Evolutionary conservation across 192 early-diverging fungal genomes (phyloP), one percentile per base, ranked within the genome.

Genomic region (Linnemannia zychae): DNA sequence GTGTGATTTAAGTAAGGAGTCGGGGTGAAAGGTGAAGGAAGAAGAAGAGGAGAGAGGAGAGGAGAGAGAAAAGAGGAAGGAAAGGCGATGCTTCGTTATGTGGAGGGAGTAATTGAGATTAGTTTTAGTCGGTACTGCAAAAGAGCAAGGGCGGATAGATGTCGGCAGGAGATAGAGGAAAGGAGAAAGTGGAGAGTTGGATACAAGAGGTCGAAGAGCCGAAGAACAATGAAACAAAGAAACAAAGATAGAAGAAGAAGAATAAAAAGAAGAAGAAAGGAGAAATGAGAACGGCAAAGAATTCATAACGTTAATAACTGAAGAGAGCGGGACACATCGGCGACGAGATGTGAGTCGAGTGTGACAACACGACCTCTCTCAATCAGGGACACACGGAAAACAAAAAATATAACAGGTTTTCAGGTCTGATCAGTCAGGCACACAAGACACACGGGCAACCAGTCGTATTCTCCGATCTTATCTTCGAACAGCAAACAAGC

Each of bases 211-310:
- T n/a, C n/a, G n/a, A n/a, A n/a, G n/a, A n/a, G n/a, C n/a, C n/a
- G n/a, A n/a, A n/a, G 9, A 44, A 44, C 40, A 44, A 44, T 44
- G 40, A 44, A 44, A 44, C 40, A 49, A 70, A 36, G n/a, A 49
- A 18, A 67, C 66, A 36, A 77, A 77, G 67, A 77, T n/a, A n/a
- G n/a, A n/a, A n/a, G n/a, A 78, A 38, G n/a, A 48, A 31, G 34
- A 33, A 15, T 71, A 13, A 60, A 36, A 66, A 16, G n/a, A 40
- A 5, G 12, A 0, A n/a, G 2, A 33, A 44, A 34, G 20, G 49
- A 72, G 22, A 28, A 72, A 24, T 36, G 20, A 36, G 37, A 40
- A 36, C 53, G 20, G 40, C 3, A 67, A 48, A 31, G 16, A 60
- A 57, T 52, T 7, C 11, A 3, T 38, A 34, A 24, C 28, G 37